These are phyloP conservation scores for Solanum hybrid DNA, from an alignment of 305 asterid genomes.

Conservation along the genomic window DNA sequence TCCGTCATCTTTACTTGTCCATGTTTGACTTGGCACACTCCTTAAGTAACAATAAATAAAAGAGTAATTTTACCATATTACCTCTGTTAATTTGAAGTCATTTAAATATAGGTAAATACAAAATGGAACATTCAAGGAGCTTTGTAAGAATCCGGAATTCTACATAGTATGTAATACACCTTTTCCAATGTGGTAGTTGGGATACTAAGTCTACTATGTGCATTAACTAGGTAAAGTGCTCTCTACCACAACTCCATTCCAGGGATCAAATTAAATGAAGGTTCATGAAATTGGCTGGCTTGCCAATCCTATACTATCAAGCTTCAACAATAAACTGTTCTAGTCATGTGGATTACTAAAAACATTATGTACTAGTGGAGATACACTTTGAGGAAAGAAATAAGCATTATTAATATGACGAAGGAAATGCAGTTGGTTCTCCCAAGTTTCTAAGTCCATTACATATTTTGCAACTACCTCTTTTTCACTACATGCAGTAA, in stretches of 20 bases:
- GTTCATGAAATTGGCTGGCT: not conserved
- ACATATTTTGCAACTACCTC: not conserved
- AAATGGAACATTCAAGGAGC: not conserved
- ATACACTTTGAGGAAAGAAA: not conserved
- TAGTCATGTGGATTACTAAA: not conserved
- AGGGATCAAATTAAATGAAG: not conserved
- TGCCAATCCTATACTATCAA: not conserved
- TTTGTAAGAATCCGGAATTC: not conserved
- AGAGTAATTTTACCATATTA: not conserved
- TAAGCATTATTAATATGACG: not conserved
- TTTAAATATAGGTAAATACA: not conserved
- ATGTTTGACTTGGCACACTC: not conserved
- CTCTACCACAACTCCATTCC: not conserved
- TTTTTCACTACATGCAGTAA: not conserved
- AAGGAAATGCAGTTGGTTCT: slow-evolving; percentile 1
- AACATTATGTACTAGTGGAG: not conserved
- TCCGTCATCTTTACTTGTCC: not conserved
- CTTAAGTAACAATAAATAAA: not conserved
- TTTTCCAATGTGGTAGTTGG: not conserved
- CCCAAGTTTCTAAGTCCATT: not conserved
- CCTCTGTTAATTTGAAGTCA: not conserved
- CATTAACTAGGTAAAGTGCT: not conserved
- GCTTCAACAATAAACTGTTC: not conserved
- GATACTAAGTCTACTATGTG: not conserved
- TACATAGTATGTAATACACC: not conserved